Conservation (phyloP, 202 grass and related monocot species). For the Zizania palustris region DNA sequence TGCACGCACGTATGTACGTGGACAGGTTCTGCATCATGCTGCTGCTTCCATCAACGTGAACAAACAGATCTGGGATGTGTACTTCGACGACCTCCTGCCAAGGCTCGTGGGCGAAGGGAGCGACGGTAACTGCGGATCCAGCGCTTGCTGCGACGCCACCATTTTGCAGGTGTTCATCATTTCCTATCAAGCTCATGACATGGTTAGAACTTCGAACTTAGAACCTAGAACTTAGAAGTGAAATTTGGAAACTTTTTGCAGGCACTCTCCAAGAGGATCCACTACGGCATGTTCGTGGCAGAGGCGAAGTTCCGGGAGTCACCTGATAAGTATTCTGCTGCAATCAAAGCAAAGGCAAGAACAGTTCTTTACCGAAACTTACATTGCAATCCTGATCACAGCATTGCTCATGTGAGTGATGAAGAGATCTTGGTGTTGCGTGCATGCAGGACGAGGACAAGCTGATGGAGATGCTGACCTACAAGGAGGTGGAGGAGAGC, state of each 20-base stretch:
- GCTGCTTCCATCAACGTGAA: conserved; percentile 66
- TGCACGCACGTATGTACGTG: no score
- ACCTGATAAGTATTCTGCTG: conserved; percentile 43
- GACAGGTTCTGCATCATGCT: conserved; percentile 64
- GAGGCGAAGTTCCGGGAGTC: conserved; percentile 60
- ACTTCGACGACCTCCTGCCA: conserved; percentile 54
- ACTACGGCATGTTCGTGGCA: conserved; percentile 65
- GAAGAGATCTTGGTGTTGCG: not conserved
- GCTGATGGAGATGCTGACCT: conserved; percentile 60
- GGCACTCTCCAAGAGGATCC: conserved; percentile 70
- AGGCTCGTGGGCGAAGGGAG: conserved; percentile 50
- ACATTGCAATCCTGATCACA: not conserved
- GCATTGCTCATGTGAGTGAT: not conserved
- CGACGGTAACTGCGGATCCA: conserved; percentile 69
- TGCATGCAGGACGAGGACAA: conserved; percentile 42
- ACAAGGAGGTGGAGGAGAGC: no score
- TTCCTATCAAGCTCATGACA: no score
- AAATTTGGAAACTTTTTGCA: no score
- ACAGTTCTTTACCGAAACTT: no score
- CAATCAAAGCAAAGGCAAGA: conserved; percentile 55
- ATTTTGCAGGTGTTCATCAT: no score
- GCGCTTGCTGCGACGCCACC: no score
- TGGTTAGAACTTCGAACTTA: no score
- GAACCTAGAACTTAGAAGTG: no score
- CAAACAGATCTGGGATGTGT: conserved; percentile 55